Evolutionary conservation across 2,329 filamentous ascomycete genomes (phyloP).

Genomic region (Parafenestella ontariensis): DNA sequence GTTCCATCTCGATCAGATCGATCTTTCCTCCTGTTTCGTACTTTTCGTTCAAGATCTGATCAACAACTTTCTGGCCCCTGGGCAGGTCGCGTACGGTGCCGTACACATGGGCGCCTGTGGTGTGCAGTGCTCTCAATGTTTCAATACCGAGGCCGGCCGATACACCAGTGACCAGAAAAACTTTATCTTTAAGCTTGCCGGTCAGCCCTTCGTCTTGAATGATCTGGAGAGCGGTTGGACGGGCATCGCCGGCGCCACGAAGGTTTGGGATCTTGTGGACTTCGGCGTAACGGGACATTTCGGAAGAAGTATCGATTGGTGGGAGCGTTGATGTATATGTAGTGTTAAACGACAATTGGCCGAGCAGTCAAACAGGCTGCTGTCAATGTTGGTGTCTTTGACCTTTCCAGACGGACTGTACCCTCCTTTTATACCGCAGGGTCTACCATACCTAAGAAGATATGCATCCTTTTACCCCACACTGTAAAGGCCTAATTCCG

Average conservation of each 20-base stretch:
- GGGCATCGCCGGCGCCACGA: slow-evolving; percentile 11
- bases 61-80: slow-evolving; percentile 17
- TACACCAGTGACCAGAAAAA: slow-evolving; percentile 33
- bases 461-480: too few species aligned
- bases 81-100: slow-evolving; percentile 53
- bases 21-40: slow-evolving; percentile 7
- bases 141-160: slow-evolving; percentile 38
- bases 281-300: neutral
- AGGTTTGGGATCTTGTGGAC: neutral
- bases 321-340: too few species aligned
- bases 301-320: too few species aligned
- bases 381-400: too few species aligned
- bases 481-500: too few species aligned
- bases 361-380: too few species aligned
- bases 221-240: slow-evolving; percentile 51
- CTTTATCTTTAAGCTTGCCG: slow-evolving; percentile 40
- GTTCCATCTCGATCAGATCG: slow-evolving; percentile 26
- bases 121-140: slow-evolving; percentile 48
- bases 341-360: too few species aligned
- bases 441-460: too few species aligned
- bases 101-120: slow-evolving; percentile 56
- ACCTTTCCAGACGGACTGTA: too few species aligned
- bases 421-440: too few species aligned
- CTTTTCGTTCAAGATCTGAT: slow-evolving; percentile 6
- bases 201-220: slow-evolving; percentile 46